A percentile compares a stretch with the other conserved stretches of the same genome.
Conservation (phyloP, 352 stramenopile genomes). For the Aphanomyces stellatus region DNA sequence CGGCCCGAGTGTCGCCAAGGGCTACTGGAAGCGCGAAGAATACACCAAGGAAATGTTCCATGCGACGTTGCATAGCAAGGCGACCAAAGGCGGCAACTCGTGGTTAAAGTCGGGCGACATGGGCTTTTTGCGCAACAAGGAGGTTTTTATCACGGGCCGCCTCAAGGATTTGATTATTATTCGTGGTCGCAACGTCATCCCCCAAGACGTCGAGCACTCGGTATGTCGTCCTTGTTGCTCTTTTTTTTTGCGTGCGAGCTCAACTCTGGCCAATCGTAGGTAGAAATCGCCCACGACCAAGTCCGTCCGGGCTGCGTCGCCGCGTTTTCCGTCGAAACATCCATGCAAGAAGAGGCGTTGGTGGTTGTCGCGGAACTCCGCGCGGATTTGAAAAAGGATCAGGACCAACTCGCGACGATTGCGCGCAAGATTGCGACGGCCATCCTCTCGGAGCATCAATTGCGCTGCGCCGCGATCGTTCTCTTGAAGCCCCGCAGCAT, state of each 20-base stretch:
- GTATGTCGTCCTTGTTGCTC: not conserved
- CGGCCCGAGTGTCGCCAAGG: constrained; percentile 58
- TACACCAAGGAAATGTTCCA: constrained; percentile 66
- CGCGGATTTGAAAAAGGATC: constrained; percentile 39
- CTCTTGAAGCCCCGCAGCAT: constrained; percentile 60
- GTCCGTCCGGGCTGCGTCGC: constrained; percentile 65
- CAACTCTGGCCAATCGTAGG: constrained; percentile 25
- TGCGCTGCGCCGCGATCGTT: constrained; percentile 67
- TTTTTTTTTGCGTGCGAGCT: not conserved
- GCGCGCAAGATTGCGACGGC: constrained; percentile 54
- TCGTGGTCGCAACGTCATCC: constrained; percentile 64
- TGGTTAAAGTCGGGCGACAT: constrained; percentile 62
- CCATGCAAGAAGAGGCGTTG: constrained; percentile 54
- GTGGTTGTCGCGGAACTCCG: constrained; percentile 74
- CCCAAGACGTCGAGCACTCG: constrained; percentile 57
- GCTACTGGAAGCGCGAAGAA: constrained; percentile 65
- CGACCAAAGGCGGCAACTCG: constrained; percentile 15
- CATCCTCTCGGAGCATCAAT: constrained; percentile 56
- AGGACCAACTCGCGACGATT: constrained; percentile 31
- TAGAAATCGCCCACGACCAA: constrained; percentile 51
- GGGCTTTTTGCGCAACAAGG: constrained; percentile 51
- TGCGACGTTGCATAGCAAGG: constrained; percentile 36
- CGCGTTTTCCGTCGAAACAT: constrained; percentile 71
- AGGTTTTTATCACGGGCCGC: constrained; percentile 68
- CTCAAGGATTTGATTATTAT: constrained; percentile 83